phyloP scores from a whole-genome alignment of 345 rosid species.

The Salix viminalis region DNA sequence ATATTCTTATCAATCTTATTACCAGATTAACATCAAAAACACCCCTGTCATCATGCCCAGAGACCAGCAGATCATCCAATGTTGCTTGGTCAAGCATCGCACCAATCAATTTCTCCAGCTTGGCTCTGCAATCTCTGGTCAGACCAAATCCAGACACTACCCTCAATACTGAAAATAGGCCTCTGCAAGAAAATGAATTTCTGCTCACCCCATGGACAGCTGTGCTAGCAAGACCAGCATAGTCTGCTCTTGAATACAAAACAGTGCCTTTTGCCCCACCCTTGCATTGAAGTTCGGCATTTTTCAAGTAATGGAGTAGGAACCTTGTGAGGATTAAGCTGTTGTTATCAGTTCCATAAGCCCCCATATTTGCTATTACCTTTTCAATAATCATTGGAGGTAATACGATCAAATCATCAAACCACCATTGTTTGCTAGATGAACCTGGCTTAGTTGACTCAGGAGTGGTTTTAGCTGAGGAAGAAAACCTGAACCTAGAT shows the following conservation, averaged over 20 bases:
- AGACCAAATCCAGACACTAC: constrained; percentile 45
- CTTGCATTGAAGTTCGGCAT: constrained; percentile 23
- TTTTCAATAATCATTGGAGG: constrained; percentile 47
- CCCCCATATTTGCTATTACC: constrained; percentile 45
- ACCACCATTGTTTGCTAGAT: constrained; percentile 68
- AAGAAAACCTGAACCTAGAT: constrained; percentile 41
- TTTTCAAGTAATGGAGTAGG: constrained; percentile 66
- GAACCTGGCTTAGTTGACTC: constrained; percentile 26
- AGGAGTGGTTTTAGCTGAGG: constrained; percentile 31
- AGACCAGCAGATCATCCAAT: constrained; percentile 64
- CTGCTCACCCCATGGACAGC: constrained; percentile 61
- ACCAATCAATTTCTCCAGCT: constrained; percentile 64
- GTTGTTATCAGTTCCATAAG: constrained; percentile 40
- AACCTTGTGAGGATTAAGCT: constrained; percentile 63
- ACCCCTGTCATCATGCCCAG: constrained; percentile 33
- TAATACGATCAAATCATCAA: constrained; percentile 48
- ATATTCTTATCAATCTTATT: constrained; percentile 47
- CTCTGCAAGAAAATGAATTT: constrained; percentile 58
- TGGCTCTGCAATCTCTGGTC: constrained; percentile 46
- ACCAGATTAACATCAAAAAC: constrained; percentile 63
- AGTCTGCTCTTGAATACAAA: constrained; percentile 24
- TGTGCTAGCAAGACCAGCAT: constrained; percentile 45
- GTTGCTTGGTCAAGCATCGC: constrained; percentile 65
- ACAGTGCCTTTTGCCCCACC: neutral
- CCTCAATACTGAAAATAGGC: constrained; percentile 52